Percentiles rank a stretch among this genome's conserved stretches.
phyloP scores from a whole-genome alignment of 192 early-diverging fungal genomes.

The Haplosporangium gracile region DNA sequence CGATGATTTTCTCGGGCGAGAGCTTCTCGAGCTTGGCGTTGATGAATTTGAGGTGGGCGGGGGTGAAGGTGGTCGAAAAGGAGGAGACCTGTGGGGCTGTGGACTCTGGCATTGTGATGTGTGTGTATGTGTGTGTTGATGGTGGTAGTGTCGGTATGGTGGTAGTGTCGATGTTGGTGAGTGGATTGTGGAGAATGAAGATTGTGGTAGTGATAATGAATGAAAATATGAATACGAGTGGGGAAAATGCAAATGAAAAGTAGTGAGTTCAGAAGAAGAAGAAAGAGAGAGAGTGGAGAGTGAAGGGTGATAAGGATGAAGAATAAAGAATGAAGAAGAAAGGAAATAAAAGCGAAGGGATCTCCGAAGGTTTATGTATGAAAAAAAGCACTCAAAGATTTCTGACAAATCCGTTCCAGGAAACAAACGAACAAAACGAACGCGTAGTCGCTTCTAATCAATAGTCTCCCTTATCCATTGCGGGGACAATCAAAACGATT shows the following conservation, averaged over 20 bases:
- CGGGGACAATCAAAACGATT: not conserved
- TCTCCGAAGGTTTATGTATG: constrained; percentile 7
- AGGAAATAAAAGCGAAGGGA: not conserved
- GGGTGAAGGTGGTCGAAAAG: constrained; percentile 57
- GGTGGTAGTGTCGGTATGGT: not conserved
- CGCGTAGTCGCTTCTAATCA: not conserved
- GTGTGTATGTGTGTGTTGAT: not conserved
- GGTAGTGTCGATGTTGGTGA: not conserved
- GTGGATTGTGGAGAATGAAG: too few relatives aligned
- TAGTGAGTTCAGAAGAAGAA: not conserved
- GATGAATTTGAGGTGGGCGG: constrained; percentile 76
- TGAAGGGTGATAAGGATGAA: not conserved
- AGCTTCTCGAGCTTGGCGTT: constrained; percentile 80
- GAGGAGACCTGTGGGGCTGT: constrained; percentile 16
- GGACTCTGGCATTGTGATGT: constrained; percentile 45
- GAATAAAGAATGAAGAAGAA: not conserved
- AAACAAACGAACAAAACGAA: not conserved
- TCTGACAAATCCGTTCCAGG: not conserved
- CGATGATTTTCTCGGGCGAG: constrained; percentile 82
- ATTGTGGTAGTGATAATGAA: not conserved
- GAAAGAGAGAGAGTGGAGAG: constrained; percentile 1
- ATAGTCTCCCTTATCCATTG: not conserved
- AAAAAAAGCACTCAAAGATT: not conserved
- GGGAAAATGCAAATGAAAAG: not conserved
- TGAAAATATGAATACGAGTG: not conserved